Conservation (phyloP, 2,329 filamentous ascomycete species). For the Zopfia rhizophila region DNA sequence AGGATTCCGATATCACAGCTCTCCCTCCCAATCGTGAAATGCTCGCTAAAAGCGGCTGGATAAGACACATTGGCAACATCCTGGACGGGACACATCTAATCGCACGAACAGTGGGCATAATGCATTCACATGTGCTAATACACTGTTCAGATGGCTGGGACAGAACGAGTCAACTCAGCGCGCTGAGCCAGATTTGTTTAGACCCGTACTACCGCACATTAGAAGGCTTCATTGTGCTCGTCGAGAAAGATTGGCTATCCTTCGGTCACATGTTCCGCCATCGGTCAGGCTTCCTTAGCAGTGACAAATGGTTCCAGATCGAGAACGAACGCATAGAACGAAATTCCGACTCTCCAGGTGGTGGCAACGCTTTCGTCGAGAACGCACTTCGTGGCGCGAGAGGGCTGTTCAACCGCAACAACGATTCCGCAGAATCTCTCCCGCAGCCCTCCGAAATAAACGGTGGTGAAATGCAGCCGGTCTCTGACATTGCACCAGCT, state of each 20-base stretch:
- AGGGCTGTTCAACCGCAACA: slow-evolving; percentile 87
- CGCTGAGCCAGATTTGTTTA: slow-evolving; percentile 89
- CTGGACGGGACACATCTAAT: slow-evolving; percentile 87
- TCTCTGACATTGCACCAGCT: slow-evolving; percentile 59
- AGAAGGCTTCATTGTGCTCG: slow-evolving; percentile 90
- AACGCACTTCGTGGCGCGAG: slow-evolving; percentile 86
- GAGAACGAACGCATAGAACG: slow-evolving; percentile 80
- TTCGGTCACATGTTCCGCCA: slow-evolving; percentile 98
- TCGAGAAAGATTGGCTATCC: slow-evolving; percentile 98
- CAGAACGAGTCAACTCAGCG: slow-evolving; percentile 92
- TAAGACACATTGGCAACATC: slow-evolving; percentile 86
- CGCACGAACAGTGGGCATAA: slow-evolving; percentile 85
- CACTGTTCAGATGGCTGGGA: slow-evolving; percentile 99
- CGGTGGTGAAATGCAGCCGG: slow-evolving; percentile 61
- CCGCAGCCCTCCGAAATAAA: slow-evolving; percentile 63
- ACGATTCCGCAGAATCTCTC: slow-evolving; percentile 71
- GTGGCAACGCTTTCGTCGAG: slow-evolving; percentile 79
- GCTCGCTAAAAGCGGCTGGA: slow-evolving; percentile 85
- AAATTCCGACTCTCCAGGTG: slow-evolving; percentile 47
- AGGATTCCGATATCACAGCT: slow-evolving; percentile 88
- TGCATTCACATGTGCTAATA: slow-evolving; percentile 93
- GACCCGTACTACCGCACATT: slow-evolving; percentile 96
- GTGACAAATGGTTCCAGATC: slow-evolving; percentile 92
- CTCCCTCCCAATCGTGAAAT: slow-evolving; percentile 84
- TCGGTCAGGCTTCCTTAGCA: slow-evolving; percentile 85